Evolutionary conservation across 2,329 filamentous ascomycete species (phyloP).

Genomic region (Truncatella angustata): DNA sequence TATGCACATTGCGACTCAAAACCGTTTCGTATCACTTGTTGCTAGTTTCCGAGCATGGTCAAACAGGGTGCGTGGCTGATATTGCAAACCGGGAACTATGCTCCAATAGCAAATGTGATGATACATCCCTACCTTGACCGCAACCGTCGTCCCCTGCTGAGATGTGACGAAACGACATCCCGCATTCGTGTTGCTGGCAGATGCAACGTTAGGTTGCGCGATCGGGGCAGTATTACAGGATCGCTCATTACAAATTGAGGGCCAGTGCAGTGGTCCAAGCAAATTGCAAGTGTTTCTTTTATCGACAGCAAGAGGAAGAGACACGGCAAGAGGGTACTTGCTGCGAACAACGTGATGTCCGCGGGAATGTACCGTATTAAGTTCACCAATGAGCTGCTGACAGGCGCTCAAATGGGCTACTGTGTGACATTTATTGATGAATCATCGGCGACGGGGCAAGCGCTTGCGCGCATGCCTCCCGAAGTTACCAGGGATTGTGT

Average conservation of each 20-base stretch:
- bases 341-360: no score
- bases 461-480: background rate
- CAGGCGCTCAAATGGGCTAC: background rate
- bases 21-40: constrained; percentile 7
- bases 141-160: background rate
- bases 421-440: background rate
- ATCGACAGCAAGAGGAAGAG: background rate
- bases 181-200: constrained; percentile 1
- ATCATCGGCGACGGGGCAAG: background rate
- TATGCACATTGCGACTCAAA: constrained; percentile 3
- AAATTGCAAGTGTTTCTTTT: background rate
- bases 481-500: background rate
- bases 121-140: constrained; percentile 9
- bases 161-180: background rate
- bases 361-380: no score
- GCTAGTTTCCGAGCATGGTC: constrained; percentile 3
- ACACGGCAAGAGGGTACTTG: no score
- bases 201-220: background rate
- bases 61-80: background rate
- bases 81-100: constrained; percentile 7
- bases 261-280: background rate
- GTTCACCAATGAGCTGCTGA: background rate
- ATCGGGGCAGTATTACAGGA: background rate
- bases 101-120: constrained; percentile 23
- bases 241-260: background rate